Evolutionary conservation across 1,284 basidiomycete genomes (phyloP).

Genomic region (Coniferiporia weirii): DNA sequence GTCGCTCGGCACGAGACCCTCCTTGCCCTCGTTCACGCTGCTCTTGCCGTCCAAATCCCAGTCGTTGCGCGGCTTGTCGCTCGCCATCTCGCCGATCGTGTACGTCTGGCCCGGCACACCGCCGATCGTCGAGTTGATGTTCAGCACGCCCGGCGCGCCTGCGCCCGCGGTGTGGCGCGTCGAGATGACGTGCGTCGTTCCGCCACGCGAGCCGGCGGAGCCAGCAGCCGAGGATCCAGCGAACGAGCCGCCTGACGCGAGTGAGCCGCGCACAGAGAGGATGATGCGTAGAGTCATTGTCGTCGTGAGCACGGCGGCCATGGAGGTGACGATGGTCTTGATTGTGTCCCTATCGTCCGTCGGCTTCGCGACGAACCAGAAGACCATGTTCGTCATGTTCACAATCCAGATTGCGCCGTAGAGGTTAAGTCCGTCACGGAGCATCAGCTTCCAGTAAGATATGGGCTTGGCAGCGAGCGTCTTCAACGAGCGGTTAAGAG

Average conservation of each 20-base stretch:
- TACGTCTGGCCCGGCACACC: conserved; percentile 45
- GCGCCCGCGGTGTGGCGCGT: conserved; percentile 30
- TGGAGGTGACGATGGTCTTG: conserved; percentile 74
- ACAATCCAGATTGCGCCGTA: conserved; percentile 72
- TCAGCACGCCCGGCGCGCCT: conserved; percentile 30
- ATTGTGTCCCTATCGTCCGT: conserved; percentile 57
- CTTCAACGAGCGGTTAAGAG: conserved; percentile 54
- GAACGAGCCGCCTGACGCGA: conserved; percentile 63
- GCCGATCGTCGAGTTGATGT: conserved; percentile 33
- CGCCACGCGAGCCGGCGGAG: conserved; percentile 28
- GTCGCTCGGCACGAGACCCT: conserved; percentile 31
- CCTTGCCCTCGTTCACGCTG: conserved; percentile 47
- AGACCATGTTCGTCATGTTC: conserved; percentile 73
- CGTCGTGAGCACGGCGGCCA: conserved; percentile 77
- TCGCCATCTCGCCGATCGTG: conserved; percentile 59
- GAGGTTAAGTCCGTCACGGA: conserved; percentile 78
- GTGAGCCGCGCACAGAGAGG: conserved; percentile 67
- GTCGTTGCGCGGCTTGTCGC: conserved; percentile 36
- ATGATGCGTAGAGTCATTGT: conserved; percentile 82
- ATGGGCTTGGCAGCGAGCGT: conserved; percentile 57
- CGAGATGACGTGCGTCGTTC: conserved; percentile 45
- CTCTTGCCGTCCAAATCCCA: conserved; percentile 49
- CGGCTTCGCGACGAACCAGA: conserved; percentile 74
- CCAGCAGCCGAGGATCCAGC: conserved; percentile 37
- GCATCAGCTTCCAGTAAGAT: conserved; percentile 75